Evolutionary conservation across 441 rosid species (phyloP).

Genomic region (Populus hybrid): DNA sequence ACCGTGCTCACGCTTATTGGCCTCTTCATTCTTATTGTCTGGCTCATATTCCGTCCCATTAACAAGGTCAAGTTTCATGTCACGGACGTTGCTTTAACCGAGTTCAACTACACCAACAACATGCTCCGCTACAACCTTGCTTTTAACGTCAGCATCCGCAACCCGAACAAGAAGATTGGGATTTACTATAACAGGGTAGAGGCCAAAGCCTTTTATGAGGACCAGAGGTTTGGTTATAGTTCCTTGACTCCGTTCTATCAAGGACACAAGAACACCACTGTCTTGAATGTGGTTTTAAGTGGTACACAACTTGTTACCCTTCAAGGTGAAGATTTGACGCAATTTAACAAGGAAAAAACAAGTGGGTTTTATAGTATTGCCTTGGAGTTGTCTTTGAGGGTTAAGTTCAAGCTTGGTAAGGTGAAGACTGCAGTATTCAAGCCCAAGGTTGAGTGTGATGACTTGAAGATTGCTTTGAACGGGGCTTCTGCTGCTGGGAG

Average conservation of each 20-base stretch:
- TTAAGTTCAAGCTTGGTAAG: slow-evolving; percentile 59
- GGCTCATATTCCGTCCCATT: slow-evolving; percentile 73
- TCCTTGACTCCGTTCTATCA: slow-evolving; percentile 51
- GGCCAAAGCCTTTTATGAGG: slow-evolving; percentile 51
- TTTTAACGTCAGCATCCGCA: slow-evolving; percentile 52
- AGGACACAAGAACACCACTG: slow-evolving; percentile 68
- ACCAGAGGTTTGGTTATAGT: slow-evolving; percentile 27
- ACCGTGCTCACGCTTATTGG: slow-evolving; percentile 38
- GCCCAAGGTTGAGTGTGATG: slow-evolving; percentile 61
- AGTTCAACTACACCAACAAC: slow-evolving; percentile 43
- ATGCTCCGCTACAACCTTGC: slow-evolving; percentile 45
- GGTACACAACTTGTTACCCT: slow-evolving; percentile 41
- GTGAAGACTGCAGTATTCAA: slow-evolving; percentile 42
- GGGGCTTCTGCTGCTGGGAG: slow-evolving; percentile 13
- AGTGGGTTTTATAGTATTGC: slow-evolving; percentile 48
- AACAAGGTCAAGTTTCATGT: slow-evolving; percentile 54
- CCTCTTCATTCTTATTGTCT: slow-evolving; percentile 46
- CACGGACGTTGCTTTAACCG: slow-evolving; percentile 43
- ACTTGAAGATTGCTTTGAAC: slow-evolving; percentile 50
- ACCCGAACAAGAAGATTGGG: slow-evolving; percentile 71
- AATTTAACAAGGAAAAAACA: slow-evolving; percentile 32
- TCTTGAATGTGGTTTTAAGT: slow-evolving; percentile 34
- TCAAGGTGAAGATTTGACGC: slow-evolving; percentile 15
- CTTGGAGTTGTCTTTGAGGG: slow-evolving; percentile 49
- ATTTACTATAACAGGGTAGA: slow-evolving; percentile 67